Conservation (phyloP, 2,329 filamentous ascomycete genomes). For the Diaporthe nobilis region DNA sequence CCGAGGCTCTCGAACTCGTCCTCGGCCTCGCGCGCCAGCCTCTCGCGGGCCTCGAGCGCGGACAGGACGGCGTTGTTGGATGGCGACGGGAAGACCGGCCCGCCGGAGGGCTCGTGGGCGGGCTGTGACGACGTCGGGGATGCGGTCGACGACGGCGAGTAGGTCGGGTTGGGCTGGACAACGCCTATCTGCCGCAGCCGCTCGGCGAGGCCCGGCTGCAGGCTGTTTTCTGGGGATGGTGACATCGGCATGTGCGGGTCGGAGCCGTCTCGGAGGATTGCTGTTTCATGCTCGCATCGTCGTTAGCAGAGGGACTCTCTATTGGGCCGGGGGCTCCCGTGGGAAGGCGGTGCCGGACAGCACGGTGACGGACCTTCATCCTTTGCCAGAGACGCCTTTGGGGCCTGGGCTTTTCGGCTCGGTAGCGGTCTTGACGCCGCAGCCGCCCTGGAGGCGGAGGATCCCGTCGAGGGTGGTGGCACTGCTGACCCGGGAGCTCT, state of each 20-base stretch:
- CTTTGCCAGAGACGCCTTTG: constrained; percentile 45
- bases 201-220: constrained; percentile 61
- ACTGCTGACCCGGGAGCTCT: constrained; percentile 46
- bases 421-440: constrained; percentile 29
- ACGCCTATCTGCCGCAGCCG: constrained; percentile 69
- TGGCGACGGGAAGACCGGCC: constrained; percentile 49
- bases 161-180: constrained; percentile 67
- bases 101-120: constrained; percentile 35
- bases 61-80: constrained; percentile 61
- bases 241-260: constrained; percentile 57
- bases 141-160: constrained; percentile 66
- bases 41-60: constrained; percentile 63
- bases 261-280: constrained; percentile 56
- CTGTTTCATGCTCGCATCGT: constrained; percentile 46
- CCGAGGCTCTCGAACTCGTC: constrained; percentile 60
- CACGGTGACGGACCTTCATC: constrained; percentile 44
- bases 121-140: constrained; percentile 38
- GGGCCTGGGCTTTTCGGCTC: constrained; percentile 13
- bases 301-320: constrained; percentile 1
- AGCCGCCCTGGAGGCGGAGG: constrained; percentile 12
- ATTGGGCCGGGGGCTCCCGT: background rate
- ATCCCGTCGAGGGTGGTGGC: constrained; percentile 29
- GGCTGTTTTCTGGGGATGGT: constrained; percentile 44
- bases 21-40: constrained; percentile 59
- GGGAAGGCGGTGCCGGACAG: background rate